These are phyloP conservation scores for Mallotus repandus DNA, from an alignment of 441 rosid species.

Conservation along the genomic window DNA sequence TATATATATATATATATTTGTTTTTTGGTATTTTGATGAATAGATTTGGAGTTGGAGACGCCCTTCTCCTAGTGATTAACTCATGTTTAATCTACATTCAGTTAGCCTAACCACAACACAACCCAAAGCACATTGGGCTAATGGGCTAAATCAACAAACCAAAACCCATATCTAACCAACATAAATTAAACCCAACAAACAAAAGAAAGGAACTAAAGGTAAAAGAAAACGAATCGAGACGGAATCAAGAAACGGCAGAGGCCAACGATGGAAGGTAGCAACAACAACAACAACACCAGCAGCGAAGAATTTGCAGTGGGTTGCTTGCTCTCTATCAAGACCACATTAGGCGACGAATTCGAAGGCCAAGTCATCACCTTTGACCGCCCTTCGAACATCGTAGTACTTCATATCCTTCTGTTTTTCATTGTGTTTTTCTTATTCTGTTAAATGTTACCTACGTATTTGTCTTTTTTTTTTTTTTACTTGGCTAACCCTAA, in stretches of 20 bases:
- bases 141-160: not conserved
- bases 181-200: not conserved
- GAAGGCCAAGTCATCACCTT: constrained; percentile 80
- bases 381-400: constrained; percentile 84
- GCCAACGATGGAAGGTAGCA: constrained; percentile 35
- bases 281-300: constrained; percentile 11
- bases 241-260: not conserved
- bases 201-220: too few species aligned
- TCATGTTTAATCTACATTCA: too few species aligned
- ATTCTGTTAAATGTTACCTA: not conserved
- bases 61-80: too few species aligned
- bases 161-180: not conserved
- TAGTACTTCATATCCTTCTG: constrained; percentile 89
- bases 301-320: constrained; percentile 76
- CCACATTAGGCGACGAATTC: constrained; percentile 85
- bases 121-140: not conserved
- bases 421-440: not conserved
- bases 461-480: not conserved
- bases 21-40: too few species aligned
- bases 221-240: not conserved
- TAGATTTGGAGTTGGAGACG: too few species aligned
- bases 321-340: constrained; percentile 72
- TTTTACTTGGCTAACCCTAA: constrained; percentile 13
- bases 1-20: too few species aligned
- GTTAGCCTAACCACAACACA: not conserved